Percentiles rank a stretch among this genome's conserved stretches.
These are phyloP conservation scores for Herpetospermum pedunculosum DNA, from an alignment of 306 rosid species.

Conservation along the genomic window DNA sequence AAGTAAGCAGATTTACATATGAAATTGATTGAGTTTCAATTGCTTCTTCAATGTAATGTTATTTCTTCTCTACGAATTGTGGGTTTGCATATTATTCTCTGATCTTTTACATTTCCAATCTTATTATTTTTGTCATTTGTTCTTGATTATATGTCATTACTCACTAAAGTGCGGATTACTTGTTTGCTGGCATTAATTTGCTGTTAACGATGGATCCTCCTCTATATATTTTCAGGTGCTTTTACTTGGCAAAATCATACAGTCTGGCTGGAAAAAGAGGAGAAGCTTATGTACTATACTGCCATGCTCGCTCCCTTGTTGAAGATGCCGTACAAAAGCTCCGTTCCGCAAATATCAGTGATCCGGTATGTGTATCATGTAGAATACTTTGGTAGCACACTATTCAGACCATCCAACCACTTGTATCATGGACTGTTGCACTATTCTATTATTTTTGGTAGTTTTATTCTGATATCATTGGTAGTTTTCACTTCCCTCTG, in stretches of 20 bases:
- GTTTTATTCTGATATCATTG: neutral
- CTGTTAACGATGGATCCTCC: neutral
- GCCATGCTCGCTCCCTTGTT: conserved; percentile 51
- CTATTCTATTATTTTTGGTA: neutral
- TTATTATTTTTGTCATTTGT: neutral
- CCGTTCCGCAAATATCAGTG: conserved; percentile 11
- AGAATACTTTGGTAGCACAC: neutral
- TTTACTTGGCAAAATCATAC: conserved; percentile 83
- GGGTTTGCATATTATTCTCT: neutral
- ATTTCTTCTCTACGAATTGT: neutral
- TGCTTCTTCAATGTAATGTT: neutral
- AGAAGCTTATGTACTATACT: conserved; percentile 76
- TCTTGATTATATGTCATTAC: neutral
- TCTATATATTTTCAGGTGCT: conserved; percentile 46
- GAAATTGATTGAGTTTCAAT: neutral
- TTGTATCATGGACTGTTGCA: neutral
- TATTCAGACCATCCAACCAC: neutral
- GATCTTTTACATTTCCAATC: neutral
- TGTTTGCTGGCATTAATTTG: neutral
- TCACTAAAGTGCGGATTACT: neutral
- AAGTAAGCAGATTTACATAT: neutral
- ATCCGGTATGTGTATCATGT: conserved; percentile 16
- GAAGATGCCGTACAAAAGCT: conserved; percentile 29
- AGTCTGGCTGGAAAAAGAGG: conserved; percentile 84
- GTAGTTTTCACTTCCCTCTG: neutral